phyloP scores from a whole-genome alignment of 306 rosid genomes.

The Vicia sativa region DNA sequence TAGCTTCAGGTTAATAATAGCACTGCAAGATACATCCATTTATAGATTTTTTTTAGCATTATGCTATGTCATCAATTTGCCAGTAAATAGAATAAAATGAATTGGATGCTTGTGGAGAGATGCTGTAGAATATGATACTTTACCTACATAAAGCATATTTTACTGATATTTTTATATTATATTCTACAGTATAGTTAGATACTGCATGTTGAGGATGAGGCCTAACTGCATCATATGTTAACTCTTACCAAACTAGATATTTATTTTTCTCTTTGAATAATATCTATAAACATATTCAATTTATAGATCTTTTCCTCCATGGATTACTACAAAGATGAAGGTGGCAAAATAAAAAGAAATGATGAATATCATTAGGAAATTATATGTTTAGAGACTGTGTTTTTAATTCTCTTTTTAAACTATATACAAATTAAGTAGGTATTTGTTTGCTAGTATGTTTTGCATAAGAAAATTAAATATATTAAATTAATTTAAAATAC shows the following conservation, averaged over 20 bases:
- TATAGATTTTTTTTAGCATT: conserved; percentile 50
- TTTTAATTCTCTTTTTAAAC: too few species aligned
- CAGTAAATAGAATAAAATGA: conserved; percentile 50
- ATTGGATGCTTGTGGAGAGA: conserved; percentile 38
- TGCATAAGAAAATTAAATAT: too few species aligned
- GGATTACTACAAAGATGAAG: conserved; percentile 1
- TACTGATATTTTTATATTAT: conserved; percentile 41
- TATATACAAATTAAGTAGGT: too few species aligned
- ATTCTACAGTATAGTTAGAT: conserved; percentile 36
- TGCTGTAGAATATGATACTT: conserved; percentile 58
- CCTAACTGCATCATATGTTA: conserved; percentile 25
- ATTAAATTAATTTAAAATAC: too few species aligned
- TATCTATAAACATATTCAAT: conserved; percentile 5
- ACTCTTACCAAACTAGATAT: conserved; percentile 4
- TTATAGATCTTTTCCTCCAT: conserved; percentile 2
- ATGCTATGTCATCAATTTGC: conserved; percentile 34
- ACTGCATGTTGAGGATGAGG: conserved; percentile 26
- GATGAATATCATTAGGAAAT: not conserved
- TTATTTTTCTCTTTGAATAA: conserved; percentile 11
- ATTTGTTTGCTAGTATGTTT: too few species aligned
- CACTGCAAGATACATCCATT: conserved; percentile 37
- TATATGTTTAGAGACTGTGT: too few species aligned
- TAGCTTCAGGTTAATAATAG: conserved; percentile 40
- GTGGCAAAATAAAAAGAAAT: not conserved
- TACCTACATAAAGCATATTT: conserved; percentile 39